Evolutionary conservation across 805 yeast species (phyloP), one percentile per base, ranked within the genome.

Genomic region (Saturnispora sanitii): DNA sequence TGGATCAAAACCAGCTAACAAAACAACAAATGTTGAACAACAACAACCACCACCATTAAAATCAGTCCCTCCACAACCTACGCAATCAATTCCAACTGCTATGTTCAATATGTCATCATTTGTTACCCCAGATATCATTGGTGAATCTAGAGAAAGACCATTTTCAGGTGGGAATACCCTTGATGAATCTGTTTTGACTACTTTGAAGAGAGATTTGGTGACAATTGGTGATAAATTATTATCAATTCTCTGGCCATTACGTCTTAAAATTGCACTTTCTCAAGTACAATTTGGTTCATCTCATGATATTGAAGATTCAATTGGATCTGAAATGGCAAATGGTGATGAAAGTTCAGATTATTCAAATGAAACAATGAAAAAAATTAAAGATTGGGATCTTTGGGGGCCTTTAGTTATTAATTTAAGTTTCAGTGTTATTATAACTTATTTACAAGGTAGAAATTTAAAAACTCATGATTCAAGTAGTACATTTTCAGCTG

Each of bases 371-470:
- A 45, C 64, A 3, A 54, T 61, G 21, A 51, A 52, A 16, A 58
- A 60, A 40, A 65, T 65, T 11, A 46, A 73, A 39, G 79, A 74
- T 41, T 75, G 80, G 80, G 80, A 75, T 54, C 56, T 75, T 37
- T 75, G 79, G 80, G 80, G 80, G 1, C 80, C 80, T 2, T 54
- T 75, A 33, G 64, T 74, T 17, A 70, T 75, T 42, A 69, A 73
- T 12, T 60, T 75, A 35, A 55, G 61, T 11, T 73, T 68, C 47
- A 62, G 75, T 17, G 67, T 73, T 34, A 54, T 70, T 17, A 58
- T 74, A 41, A 76, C 78, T 2, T 59, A 68, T 42, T 52, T 73
- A 11, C 66, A 62, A 46, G 53, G 53, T 3, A 52, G 58, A 32
- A 49, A 58, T 3, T 32, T 60, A n/a, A 41, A 44, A 9, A 20